These are phyloP conservation scores for Aureobasidium uvarum DNA, from an alignment of 2,329 filamentous ascomycete genomes.

Conservation along the genomic window DNA sequence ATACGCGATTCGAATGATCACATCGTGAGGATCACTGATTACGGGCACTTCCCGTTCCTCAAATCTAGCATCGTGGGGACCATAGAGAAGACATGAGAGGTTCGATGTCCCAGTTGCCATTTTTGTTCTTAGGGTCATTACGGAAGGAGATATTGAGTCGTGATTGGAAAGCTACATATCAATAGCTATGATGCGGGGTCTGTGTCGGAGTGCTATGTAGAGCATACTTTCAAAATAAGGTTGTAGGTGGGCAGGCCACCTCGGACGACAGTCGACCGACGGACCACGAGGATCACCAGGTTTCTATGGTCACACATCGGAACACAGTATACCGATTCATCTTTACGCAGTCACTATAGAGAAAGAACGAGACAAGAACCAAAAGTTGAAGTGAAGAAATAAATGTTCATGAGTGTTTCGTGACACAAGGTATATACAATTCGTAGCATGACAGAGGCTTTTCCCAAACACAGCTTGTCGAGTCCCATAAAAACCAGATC, in stretches of 20 bases:
- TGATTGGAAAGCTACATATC: neutral
- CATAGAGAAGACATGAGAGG: conserved; percentile 15
- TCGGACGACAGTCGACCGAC: neutral
- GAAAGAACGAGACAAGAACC: neutral
- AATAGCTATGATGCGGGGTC: neutral
- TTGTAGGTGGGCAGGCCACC: neutral
- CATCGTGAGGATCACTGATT: conserved; percentile 17
- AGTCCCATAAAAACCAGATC: neutral
- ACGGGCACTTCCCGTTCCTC: neutral
- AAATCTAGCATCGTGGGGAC: conserved; percentile 13
- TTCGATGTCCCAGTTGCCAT: neutral
- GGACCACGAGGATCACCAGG: neutral
- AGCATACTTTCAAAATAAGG: neutral
- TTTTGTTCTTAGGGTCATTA: too few relatives aligned
- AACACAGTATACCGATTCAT: neutral
- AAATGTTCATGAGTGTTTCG: conserved; percentile 12
- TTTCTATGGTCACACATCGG: neutral
- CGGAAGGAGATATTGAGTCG: too few relatives aligned
- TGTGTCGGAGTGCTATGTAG: neutral
- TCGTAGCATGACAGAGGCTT: conserved; percentile 16
- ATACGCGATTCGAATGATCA: conserved; percentile 6
- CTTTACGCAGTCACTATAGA: too few relatives aligned
- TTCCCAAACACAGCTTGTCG: neutral
- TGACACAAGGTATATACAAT: conserved; percentile 14
- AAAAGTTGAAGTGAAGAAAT: neutral